Evolutionary conservation across 164 flowering plant genomes (phyloP).

Genomic region (Liquidambar formosana): DNA sequence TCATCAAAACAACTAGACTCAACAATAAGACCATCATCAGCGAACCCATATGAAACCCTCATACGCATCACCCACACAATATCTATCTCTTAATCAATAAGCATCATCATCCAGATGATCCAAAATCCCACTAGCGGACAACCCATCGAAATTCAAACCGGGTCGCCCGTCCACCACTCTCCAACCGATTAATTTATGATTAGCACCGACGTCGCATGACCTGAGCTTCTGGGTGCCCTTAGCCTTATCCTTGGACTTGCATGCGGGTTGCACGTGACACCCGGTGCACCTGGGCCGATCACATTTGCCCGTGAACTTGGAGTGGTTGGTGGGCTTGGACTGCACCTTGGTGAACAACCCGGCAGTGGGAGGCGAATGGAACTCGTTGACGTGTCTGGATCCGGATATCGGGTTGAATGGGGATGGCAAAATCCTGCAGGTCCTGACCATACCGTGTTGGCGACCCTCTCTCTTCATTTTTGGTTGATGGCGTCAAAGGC

Average conservation of each 20-base stretch:
- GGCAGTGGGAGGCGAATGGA: slow-evolving; percentile 51
- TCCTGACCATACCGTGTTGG: slow-evolving; percentile 65
- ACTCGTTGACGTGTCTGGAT: slow-evolving; percentile 23
- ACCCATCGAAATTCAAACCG: slow-evolving; percentile 37
- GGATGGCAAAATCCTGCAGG: slow-evolving; percentile 32
- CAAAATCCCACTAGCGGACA: slow-evolving; percentile 41
- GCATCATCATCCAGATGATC: slow-evolving; percentile 15
- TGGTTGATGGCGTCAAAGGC: background rate
- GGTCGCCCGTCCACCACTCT: slow-evolving; percentile 26
- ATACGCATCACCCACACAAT: slow-evolving; percentile 6
- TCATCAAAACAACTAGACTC: too few relatives aligned
- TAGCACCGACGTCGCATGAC: slow-evolving; percentile 25
- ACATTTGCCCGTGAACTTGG: slow-evolving; percentile 78
- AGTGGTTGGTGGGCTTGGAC: slow-evolving; percentile 77
- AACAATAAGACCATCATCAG: too few relatives aligned
- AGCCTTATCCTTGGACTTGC: slow-evolving; percentile 56
- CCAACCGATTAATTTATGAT: slow-evolving; percentile 25
- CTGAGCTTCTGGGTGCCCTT: slow-evolving; percentile 52
- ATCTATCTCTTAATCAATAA: too few relatives aligned
- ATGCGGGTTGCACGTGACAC: slow-evolving; percentile 51
- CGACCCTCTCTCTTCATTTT: slow-evolving; percentile 85
- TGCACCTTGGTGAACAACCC: slow-evolving; percentile 60
- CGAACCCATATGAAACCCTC: background rate
- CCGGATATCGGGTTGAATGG: slow-evolving; percentile 35
- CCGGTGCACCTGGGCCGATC: slow-evolving; percentile 34